Conservation (phyloP, 257 asterid species). For the Primulina tabacum region DNA sequence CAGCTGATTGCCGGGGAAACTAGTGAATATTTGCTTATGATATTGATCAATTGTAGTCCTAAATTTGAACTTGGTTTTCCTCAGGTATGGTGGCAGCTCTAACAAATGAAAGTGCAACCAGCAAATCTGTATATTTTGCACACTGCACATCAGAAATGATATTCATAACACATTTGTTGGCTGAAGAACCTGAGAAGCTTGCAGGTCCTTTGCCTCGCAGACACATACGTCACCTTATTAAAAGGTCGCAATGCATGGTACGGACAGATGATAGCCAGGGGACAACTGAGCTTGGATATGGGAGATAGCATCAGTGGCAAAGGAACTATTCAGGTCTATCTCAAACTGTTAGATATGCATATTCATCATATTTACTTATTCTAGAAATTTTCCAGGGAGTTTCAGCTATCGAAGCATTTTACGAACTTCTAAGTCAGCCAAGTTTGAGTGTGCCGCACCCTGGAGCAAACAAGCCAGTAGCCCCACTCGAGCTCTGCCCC, state of each 20-base stretch:
- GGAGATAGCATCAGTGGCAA: slow-evolving; percentile 93
- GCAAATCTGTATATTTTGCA: slow-evolving; percentile 91
- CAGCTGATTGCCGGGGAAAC: too few species aligned
- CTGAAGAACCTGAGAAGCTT: slow-evolving; percentile 87
- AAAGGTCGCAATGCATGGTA: slow-evolving; percentile 95
- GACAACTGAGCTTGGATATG: slow-evolving; percentile 71
- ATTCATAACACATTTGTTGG: slow-evolving; percentile 75
- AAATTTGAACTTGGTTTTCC: not conserved
- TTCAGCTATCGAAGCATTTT: slow-evolving; percentile 87
- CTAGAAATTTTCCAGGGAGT: slow-evolving; percentile 55
- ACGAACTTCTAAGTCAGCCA: slow-evolving; percentile 72
- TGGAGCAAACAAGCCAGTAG: slow-evolving; percentile 64
- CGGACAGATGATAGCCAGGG: slow-evolving; percentile 87
- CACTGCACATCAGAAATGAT: slow-evolving; percentile 94
- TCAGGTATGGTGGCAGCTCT: slow-evolving; percentile 92
- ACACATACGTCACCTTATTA: slow-evolving; percentile 76
- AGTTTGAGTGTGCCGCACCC: slow-evolving; percentile 73
- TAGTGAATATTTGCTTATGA: too few species aligned
- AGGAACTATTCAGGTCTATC: slow-evolving; percentile 83
- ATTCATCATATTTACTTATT: not conserved
- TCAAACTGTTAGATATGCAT: not conserved
- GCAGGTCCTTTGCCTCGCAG: slow-evolving; percentile 94
- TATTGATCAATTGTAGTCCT: too few species aligned
- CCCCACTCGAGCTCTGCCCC: slow-evolving; percentile 87
- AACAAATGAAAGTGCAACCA: slow-evolving; percentile 86